Base-by-base conservation (phyloP, 305 asterid species). In the Solanum hybrid region DNA sequence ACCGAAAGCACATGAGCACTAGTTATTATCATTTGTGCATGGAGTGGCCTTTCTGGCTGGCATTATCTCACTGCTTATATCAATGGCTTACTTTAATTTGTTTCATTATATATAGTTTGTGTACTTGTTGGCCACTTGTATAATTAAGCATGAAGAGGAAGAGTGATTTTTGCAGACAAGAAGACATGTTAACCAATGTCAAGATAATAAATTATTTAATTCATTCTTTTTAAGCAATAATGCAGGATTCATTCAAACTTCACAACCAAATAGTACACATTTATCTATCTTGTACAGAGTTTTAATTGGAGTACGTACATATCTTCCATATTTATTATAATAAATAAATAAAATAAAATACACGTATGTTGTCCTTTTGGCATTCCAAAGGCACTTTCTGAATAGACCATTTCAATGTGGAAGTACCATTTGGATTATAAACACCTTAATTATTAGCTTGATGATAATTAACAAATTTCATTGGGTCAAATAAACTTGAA, bases 41-140 rank as follows among this genome's bases (percentile, higher is more conserved):
- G 94, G 94, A 79, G 86, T 92, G 10, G 87, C 80, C 88, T 89
- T 70, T 78, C 92, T 92, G 92, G 91, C 89, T 75, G 87, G 91
- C 93, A 93, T 93, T 93, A 91, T 86, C 29, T 79, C 45, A 26
- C 33, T 79, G 22, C 86, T 79, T 79, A 79, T 79, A 79, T 38
- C 32, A 31, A 85, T 39, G 88, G 31, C 88, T 20, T 57, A 85
- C 77, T 85, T 85, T 83, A 83, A 83, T 83, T 83, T 89, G 38
- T 84, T 84, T 51, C 31, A 15, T 51, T 20, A 5, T 9, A 2
- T 9, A 84, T 84, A 84, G 12, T 84, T 57, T 92, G 91, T 92
- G 96, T 93, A 89, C 88, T 93, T 95, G 95, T 94, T 95, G 91
- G 97, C 96, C 97, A 92, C 96, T 95, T 92, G 10, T 27, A 20